Evolutionary conservation across 495 filamentous ascomycete genomes (phyloP).

Genomic region (Daldinia decipiens): DNA sequence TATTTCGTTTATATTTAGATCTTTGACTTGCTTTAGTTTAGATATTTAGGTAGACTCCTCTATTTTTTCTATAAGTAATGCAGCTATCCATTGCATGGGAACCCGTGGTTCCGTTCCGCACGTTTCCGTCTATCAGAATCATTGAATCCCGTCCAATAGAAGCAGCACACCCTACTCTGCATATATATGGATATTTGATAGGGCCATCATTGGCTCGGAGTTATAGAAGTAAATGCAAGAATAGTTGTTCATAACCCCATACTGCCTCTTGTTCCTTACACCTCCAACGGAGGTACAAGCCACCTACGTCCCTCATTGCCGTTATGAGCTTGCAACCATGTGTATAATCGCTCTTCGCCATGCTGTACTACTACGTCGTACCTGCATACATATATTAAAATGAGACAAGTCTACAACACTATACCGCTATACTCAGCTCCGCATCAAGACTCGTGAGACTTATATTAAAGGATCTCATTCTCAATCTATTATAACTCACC

Average conservation of each 20-base stretch:
- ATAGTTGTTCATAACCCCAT: conserved; percentile 6
- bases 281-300: not conserved
- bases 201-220: not conserved
- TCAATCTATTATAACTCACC: not conserved
- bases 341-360: not conserved
- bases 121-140: not conserved
- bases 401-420: conserved; percentile 8
- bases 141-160: not conserved
- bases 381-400: conserved; percentile 20
- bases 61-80: not conserved
- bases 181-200: not conserved
- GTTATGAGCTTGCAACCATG: not conserved
- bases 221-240: not conserved
- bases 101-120: not conserved
- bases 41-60: not conserved
- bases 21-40: too few relatives aligned
- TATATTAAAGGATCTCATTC: not conserved
- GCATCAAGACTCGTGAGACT: not conserved
- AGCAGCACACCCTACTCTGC: not conserved
- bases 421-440: not conserved
- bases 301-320: not conserved
- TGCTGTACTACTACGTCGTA: conserved; percentile 15
- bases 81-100: not conserved
- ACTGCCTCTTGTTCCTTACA: not conserved
- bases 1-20: too few relatives aligned